phyloP scores from a whole-genome alignment of 1,284 basidiomycete genomes.

The Rugiboletus extremiorientalis region DNA sequence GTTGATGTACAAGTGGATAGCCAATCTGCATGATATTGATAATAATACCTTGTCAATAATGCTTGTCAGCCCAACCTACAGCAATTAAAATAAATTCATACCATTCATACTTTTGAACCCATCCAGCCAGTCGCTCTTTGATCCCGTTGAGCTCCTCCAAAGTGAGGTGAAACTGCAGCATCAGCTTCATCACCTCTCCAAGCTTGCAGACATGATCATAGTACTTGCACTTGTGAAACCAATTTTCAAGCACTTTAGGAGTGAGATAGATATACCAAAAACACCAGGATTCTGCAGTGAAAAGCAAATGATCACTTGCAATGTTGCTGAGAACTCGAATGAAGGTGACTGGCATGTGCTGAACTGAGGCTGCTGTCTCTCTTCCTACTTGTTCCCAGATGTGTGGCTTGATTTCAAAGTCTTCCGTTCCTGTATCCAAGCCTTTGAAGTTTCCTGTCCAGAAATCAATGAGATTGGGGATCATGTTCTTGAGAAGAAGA shows the following conservation, averaged over 20 bases:
- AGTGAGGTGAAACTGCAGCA: not conserved
- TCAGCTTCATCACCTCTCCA: constrained; percentile 5
- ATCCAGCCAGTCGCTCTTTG: not conserved
- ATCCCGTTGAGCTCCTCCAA: not conserved
- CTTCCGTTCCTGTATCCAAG: constrained; percentile 17
- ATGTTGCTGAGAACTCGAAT: constrained; percentile 4
- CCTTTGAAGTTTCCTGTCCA: constrained; percentile 27
- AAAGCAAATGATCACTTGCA: not conserved
- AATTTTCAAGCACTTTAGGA: constrained; percentile 4
- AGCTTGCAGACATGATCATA: constrained; percentile 12
- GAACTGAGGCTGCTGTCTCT: constrained; percentile 11
- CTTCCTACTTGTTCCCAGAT: constrained; percentile 26
- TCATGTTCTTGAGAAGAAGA: not conserved
- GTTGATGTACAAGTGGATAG: constrained; percentile 21
- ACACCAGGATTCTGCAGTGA: too few relatives aligned
- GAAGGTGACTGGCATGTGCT: constrained; percentile 8
- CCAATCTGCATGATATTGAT: constrained; percentile 11
- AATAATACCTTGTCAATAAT: constrained; percentile 31
- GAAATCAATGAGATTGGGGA: not conserved
- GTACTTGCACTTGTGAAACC: constrained; percentile 4
- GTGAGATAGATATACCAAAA: constrained; percentile 14
- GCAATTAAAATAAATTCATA: not conserved
- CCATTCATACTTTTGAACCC: constrained; percentile 9
- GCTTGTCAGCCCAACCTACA: too few relatives aligned
- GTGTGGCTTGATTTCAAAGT: constrained; percentile 19